A percentile compares a stretch with the other conserved stretches of the same genome.
These are phyloP conservation scores for Trichodelitschia bisporula DNA, from an alignment of 495 filamentous ascomycete genomes.

Conservation along the genomic window DNA sequence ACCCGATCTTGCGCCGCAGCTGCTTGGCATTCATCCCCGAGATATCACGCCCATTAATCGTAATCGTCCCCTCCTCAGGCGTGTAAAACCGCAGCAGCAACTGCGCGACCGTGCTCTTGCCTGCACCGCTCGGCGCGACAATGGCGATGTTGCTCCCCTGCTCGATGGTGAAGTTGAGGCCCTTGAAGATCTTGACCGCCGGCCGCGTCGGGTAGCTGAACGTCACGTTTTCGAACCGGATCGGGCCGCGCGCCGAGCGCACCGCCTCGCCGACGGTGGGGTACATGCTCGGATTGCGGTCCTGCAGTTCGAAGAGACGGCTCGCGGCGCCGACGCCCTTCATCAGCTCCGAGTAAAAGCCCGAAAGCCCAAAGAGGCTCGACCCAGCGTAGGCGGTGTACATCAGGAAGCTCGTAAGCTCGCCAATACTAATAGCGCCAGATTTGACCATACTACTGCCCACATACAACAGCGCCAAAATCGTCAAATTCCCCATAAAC, in stretches of 20 bases:
- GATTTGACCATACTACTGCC: slow-evolving; percentile 73
- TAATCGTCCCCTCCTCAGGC: slow-evolving; percentile 51
- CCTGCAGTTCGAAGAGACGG: slow-evolving; percentile 86
- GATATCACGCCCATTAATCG: slow-evolving; percentile 69
- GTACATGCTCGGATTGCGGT: slow-evolving; percentile 66
- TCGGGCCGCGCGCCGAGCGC: slow-evolving; percentile 58
- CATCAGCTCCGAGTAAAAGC: slow-evolving; percentile 96
- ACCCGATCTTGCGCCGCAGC: slow-evolving; percentile 77
- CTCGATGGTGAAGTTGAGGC: slow-evolving; percentile 71
- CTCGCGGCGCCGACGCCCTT: slow-evolving; percentile 92
- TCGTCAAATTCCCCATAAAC: slow-evolving; percentile 85
- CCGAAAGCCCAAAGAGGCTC: slow-evolving; percentile 75
- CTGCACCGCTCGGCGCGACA: slow-evolving; percentile 82
- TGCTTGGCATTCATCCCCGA: slow-evolving; percentile 77
- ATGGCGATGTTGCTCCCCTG: slow-evolving; percentile 89
- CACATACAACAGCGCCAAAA: slow-evolving; percentile 73
- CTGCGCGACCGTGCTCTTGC: slow-evolving; percentile 82
- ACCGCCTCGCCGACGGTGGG: slow-evolving; percentile 60
- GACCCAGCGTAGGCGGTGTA: slow-evolving; percentile 85
- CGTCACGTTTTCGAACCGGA: slow-evolving; percentile 58
- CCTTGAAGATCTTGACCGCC: slow-evolving; percentile 72
- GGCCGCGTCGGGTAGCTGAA: slow-evolving; percentile 85
- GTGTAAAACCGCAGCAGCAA: slow-evolving; percentile 78
- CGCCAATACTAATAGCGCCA: slow-evolving; percentile 69
- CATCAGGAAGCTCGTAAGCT: slow-evolving; percentile 94